Evolutionary conservation across 805 yeast species (phyloP).

Genomic region (Teunomyces lycoperdinae): DNA sequence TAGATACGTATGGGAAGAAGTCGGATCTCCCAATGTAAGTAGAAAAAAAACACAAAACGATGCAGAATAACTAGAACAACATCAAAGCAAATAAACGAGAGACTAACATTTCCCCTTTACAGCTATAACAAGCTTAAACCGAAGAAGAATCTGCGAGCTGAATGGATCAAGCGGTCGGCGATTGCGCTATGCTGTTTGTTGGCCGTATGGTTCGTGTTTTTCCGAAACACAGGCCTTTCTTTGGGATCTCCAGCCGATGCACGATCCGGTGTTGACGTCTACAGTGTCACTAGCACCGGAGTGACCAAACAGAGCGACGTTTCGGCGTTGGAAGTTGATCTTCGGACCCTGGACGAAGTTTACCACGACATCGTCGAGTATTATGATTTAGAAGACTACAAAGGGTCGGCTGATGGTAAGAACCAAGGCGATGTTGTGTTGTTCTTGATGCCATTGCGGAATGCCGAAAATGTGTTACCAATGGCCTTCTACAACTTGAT

Average conservation of each 20-base stretch:
- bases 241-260: background rate
- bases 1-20: conserved; percentile 39
- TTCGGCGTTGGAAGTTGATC: background rate
- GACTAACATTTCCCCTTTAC: background rate
- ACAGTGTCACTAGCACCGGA: conserved; percentile 32
- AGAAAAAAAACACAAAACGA: background rate
- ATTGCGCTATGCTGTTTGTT: conserved; percentile 4
- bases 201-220: conserved; percentile 10
- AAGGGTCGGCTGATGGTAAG: conserved; percentile 51
- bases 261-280: conserved; percentile 16
- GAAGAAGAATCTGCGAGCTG: conserved; percentile 5
- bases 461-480: conserved; percentile 74
- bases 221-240: background rate
- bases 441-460: conserved; percentile 71
- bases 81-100: too few species aligned
- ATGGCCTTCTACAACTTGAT: conserved; percentile 81
- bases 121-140: conserved; percentile 15
- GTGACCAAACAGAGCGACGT: conserved; percentile 12
- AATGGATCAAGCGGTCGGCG: conserved; percentile 4
- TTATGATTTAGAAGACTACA: conserved; percentile 59
- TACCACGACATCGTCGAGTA: conserved; percentile 50
- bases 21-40: conserved; percentile 48
- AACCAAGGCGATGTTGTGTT: conserved; percentile 60
- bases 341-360: conserved; percentile 28
- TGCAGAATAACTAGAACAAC: too few species aligned